Evolutionary conservation across 257 asterid genomes (phyloP).

Genomic region (Solanum sejunctum): DNA sequence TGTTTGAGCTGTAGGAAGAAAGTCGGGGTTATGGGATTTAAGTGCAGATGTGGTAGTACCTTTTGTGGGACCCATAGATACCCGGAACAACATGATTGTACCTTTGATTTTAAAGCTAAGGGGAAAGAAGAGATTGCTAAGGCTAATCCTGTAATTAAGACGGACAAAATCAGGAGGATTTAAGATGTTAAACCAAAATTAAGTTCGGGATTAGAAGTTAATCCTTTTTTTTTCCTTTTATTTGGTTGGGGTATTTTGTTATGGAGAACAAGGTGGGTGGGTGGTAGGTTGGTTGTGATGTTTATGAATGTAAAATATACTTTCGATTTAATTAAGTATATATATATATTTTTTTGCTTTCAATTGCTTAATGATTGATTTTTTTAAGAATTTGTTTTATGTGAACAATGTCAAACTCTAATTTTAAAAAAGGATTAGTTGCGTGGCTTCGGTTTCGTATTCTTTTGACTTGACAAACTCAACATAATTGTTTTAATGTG

Average conservation of each 20-base stretch:
- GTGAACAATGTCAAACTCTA: too few relatives aligned
- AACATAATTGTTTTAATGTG: too few relatives aligned
- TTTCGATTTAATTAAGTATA: background rate
- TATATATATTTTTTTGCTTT: background rate
- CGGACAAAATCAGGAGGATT: conserved; percentile 26
- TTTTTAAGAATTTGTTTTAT: too few relatives aligned
- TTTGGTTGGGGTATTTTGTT: background rate
- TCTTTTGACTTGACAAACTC: too few relatives aligned
- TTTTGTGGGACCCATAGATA: conserved; percentile 41
- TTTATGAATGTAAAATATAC: background rate
- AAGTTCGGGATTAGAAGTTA: background rate
- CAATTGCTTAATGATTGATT: background rate
- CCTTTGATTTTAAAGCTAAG: conserved; percentile 27
- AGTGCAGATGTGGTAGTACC: conserved; percentile 36
- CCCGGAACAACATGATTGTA: conserved; percentile 37
- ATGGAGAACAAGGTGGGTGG: background rate
- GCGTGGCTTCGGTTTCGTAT: too few relatives aligned
- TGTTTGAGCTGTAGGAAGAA: conserved; percentile 30
- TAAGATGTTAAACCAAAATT: background rate
- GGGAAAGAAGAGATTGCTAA: conserved; percentile 22
- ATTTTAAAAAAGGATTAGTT: too few relatives aligned
- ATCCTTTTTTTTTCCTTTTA: background rate
- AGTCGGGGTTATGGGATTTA: conserved; percentile 28
- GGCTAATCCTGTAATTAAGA: conserved; percentile 38
- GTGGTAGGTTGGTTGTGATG: background rate